Evolutionary conservation across 1,284 basidiomycete genomes (phyloP).

Genomic region (Xerocomus amazonicus): DNA sequence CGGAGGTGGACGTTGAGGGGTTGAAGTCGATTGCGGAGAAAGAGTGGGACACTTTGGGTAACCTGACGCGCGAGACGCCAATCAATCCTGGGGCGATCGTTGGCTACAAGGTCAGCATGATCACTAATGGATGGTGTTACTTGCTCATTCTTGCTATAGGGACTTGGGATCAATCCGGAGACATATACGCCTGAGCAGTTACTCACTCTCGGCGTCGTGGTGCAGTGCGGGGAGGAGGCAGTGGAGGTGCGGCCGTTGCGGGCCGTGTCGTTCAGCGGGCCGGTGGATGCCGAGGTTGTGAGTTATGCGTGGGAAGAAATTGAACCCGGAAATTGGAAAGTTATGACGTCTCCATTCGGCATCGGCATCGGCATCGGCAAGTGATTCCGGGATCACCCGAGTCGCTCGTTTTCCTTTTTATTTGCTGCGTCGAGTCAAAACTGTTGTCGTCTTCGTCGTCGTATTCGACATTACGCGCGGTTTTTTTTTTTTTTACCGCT

Average conservation of each 20-base stretch:
- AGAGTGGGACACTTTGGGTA: conserved; percentile 18
- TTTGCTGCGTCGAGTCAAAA: not conserved
- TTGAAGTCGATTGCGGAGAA: conserved; percentile 13
- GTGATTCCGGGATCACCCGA: not conserved
- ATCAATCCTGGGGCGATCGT: conserved; percentile 10
- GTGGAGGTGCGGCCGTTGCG: conserved; percentile 18
- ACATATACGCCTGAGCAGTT: conserved; percentile 28
- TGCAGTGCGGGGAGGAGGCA: conserved; percentile 1
- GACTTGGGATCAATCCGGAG: conserved; percentile 24
- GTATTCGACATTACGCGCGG: not conserved
- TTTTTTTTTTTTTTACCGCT: not conserved
- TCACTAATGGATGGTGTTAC: not conserved
- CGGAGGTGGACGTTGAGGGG: conserved; percentile 6
- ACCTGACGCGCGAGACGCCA: conserved; percentile 2
- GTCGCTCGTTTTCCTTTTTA: not conserved
- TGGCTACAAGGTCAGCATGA: conserved; percentile 26
- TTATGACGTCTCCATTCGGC: not conserved
- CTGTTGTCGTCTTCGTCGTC: not conserved
- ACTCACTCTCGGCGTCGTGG: conserved; percentile 16
- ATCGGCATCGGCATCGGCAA: not conserved
- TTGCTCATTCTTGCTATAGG: conserved; percentile 9
- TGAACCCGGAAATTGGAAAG: conserved; percentile 16
- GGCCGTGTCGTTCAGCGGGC: conserved; percentile 23
- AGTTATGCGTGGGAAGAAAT: conserved; percentile 23
- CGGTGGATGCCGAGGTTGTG: conserved; percentile 2